These are phyloP conservation scores for Candida labiduridarum DNA, from an alignment of 1,139 yeast genomes.

Conservation along the genomic window DNA sequence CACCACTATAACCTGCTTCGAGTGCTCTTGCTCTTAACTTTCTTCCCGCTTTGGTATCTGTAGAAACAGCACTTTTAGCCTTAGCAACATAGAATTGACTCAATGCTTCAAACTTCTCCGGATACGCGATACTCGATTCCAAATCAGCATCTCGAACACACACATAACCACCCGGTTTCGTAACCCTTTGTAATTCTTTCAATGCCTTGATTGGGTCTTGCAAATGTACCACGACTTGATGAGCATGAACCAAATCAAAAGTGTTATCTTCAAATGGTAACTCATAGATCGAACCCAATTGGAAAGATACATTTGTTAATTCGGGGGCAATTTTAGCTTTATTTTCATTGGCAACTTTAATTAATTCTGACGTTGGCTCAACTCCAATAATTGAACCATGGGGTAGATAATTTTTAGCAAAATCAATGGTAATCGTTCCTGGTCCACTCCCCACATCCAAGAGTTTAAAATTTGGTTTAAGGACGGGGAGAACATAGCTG, in stretches of 20 bases:
- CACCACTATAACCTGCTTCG: conserved; percentile 22
- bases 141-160: conserved; percentile 38
- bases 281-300: conserved; percentile 30
- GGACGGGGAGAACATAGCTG: conserved; percentile 27
- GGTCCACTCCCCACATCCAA: conserved; percentile 49
- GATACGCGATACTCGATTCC: conserved; percentile 20
- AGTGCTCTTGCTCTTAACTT: conserved; percentile 20
- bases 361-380: conserved; percentile 33
- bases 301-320: conserved; percentile 27
- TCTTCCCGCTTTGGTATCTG: conserved; percentile 22
- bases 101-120: conserved; percentile 20
- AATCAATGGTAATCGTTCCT: conserved; percentile 40
- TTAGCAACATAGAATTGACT: conserved; percentile 12
- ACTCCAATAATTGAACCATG: conserved; percentile 33
- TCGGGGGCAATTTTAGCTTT: conserved; percentile 13
- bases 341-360: conserved; percentile 30
- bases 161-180: conserved; percentile 41
- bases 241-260: conserved; percentile 42
- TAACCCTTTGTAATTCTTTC: conserved; percentile 35
- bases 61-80: conserved; percentile 15
- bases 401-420: conserved; percentile 30
- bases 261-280: conserved; percentile 37
- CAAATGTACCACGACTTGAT: conserved; percentile 42
- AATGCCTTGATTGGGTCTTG: conserved; percentile 33
- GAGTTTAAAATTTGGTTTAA: conserved; percentile 28